Percentiles rank a stretch among this genome's conserved stretches.
Evolutionary conservation across 139 green algal genomes (phyloP).

Genomic region (Chlorella sp.): DNA sequence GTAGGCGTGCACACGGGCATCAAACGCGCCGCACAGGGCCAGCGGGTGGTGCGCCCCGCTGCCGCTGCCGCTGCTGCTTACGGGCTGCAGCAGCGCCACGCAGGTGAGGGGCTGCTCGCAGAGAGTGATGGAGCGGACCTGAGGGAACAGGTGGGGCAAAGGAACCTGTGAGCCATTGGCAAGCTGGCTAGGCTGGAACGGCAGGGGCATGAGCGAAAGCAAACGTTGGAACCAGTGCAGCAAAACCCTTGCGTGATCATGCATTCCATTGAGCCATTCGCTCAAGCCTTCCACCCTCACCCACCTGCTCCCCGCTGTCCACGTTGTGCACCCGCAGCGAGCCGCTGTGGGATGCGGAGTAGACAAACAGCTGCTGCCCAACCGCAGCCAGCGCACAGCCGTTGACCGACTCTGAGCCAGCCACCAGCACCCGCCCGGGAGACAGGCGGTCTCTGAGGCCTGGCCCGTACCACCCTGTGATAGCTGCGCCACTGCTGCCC

Average conservation of each 20-base stretch:
- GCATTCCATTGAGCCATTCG: too few relatives aligned
- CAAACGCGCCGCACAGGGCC: conserved; percentile 65
- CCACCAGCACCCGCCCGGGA: conserved; percentile 23
- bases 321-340: conserved; percentile 55
- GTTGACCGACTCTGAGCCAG: conserved; percentile 35
- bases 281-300: neutral
- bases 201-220: too few relatives aligned
- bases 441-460: conserved; percentile 32
- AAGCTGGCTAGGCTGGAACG: neutral
- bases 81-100: conserved; percentile 51
- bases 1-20: conserved; percentile 57
- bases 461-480: neutral
- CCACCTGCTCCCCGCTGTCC: conserved; percentile 25
- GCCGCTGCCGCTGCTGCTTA: neutral
- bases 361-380: neutral
- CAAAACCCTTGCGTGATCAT: too few relatives aligned
- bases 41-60: conserved; percentile 40
- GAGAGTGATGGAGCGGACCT: conserved; percentile 36
- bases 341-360: conserved; percentile 38
- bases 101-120: conserved; percentile 49
- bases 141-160: neutral
- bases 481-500: neutral
- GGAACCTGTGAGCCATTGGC: too few relatives aligned
- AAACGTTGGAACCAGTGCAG: too few relatives aligned
- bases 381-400: conserved; percentile 28